Evolutionary conservation across 768 basidiomycete genomes (phyloP).

Genomic region (Kwoniella bestiolae): DNA sequence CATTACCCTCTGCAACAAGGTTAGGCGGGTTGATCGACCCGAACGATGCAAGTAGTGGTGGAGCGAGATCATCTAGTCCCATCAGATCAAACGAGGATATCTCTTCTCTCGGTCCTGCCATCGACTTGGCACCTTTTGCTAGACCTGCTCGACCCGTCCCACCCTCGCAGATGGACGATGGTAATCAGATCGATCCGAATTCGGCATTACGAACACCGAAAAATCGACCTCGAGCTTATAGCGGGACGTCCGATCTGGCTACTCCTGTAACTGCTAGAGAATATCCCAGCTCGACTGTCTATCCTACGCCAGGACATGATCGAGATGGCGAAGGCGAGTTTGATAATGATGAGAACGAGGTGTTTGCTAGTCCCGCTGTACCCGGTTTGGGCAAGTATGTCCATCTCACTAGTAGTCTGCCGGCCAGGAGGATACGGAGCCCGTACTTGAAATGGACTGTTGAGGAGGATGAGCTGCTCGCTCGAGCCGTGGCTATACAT

Average conservation of each 20-base stretch:
- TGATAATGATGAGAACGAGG: conserved; percentile 9
- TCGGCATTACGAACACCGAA: conserved; percentile 26
- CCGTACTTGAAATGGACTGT: conserved; percentile 56
- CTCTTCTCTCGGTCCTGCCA: conserved; percentile 31
- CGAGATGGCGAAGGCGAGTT: conserved; percentile 15
- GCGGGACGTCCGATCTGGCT: conserved; percentile 27
- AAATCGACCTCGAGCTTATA: conserved; percentile 21
- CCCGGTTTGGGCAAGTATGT: conserved; percentile 54
- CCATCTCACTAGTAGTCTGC: conserved; percentile 50
- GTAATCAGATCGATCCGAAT: conserved; percentile 38
- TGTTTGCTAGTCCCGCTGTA: conserved; percentile 43
- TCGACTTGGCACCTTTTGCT: conserved; percentile 26
- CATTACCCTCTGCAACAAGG: conserved; percentile 10
- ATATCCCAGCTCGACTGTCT: conserved; percentile 18
- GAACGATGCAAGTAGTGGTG: background rate
- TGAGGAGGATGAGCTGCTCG: conserved; percentile 54
- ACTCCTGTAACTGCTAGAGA: conserved; percentile 20
- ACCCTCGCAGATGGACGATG: conserved; percentile 10
- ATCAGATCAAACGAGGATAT: background rate
- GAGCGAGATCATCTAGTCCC: conserved; percentile 5
- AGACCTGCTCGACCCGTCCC: conserved; percentile 2
- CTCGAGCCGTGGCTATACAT: conserved; percentile 51
- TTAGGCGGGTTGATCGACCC: conserved; percentile 15
- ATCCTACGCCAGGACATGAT: conserved; percentile 21
- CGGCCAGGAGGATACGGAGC: conserved; percentile 44